phyloP scores from a whole-genome alignment of 345 rosid species.

The Nasturtium officinale region DNA sequence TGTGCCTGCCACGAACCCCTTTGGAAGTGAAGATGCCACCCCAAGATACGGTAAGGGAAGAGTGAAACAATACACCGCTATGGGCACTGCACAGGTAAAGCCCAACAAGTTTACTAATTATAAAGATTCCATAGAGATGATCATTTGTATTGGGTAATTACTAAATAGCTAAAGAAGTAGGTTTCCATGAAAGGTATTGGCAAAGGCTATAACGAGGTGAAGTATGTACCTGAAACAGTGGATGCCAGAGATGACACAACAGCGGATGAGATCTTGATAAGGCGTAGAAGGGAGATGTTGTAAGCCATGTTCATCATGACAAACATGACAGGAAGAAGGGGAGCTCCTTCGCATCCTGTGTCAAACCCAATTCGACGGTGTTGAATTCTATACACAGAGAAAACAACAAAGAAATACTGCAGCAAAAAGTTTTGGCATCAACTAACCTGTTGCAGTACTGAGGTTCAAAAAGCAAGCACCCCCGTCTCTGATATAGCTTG shows the following conservation, averaged over 20 bases:
- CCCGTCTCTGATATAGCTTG: slow-evolving; percentile 82
- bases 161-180: slow-evolving; percentile 2
- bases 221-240: slow-evolving; percentile 78
- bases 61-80: slow-evolving; percentile 77
- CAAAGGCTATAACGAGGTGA: background rate
- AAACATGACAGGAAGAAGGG: slow-evolving; percentile 83
- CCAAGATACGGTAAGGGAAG: slow-evolving; percentile 88
- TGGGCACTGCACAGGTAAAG: slow-evolving; percentile 63
- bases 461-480: slow-evolving; percentile 89
- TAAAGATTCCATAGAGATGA: background rate
- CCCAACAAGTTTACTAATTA: background rate
- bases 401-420: background rate
- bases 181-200: background rate
- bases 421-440: slow-evolving; percentile 12
- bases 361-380: slow-evolving; percentile 19
- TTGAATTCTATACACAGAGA: background rate
- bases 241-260: slow-evolving; percentile 89
- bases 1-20: slow-evolving; percentile 84
- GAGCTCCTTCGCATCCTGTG: slow-evolving; percentile 94
- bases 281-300: slow-evolving; percentile 87
- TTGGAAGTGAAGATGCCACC: slow-evolving; percentile 78
- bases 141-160: background rate
- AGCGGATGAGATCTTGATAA: slow-evolving; percentile 91
- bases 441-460: slow-evolving; percentile 70
- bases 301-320: slow-evolving; percentile 84